A percentile compares a stretch with the other conserved stretches of the same genome.
Conservation (phyloP, 257 asterid species). For the Primulina eburnea region DNA sequence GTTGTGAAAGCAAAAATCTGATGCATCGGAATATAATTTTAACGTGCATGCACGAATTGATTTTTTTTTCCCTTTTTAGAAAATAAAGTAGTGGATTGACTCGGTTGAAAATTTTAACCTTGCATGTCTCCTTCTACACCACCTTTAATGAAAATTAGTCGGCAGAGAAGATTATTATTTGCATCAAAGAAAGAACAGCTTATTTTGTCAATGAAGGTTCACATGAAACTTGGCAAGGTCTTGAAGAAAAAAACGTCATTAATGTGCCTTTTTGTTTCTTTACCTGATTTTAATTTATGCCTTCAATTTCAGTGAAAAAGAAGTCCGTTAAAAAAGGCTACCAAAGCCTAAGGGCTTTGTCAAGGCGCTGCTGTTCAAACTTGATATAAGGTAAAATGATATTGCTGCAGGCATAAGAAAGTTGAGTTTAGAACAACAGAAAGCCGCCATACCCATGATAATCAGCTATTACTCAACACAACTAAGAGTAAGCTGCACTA, state of each 20-base stretch:
- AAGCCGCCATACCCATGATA: slow-evolving; percentile 33
- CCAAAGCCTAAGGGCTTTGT: slow-evolving; percentile 49
- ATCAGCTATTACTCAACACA: slow-evolving; percentile 37
- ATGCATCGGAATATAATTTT: neutral
- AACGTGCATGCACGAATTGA: neutral
- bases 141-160: neutral
- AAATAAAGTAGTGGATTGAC: neutral
- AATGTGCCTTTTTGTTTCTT: neutral
- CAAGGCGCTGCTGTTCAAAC: slow-evolving; percentile 47
- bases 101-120: no score
- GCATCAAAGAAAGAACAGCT: slow-evolving; percentile 32
- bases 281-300: neutral
- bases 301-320: slow-evolving; percentile 25
- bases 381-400: slow-evolving; percentile 77
- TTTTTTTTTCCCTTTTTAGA: no score
- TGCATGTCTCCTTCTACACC: no score
- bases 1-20: neutral
- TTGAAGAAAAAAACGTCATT: neutral
- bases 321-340: slow-evolving; percentile 30
- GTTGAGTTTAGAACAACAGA: slow-evolving; percentile 27
- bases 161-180: no score
- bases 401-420: slow-evolving; percentile 34
- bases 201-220: slow-evolving; percentile 40
- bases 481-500: slow-evolving; percentile 40
- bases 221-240: neutral